These are phyloP conservation scores for Hondaea fermentalgiana DNA, from an alignment of 108 stramenopile genomes.

Conservation along the genomic window DNA sequence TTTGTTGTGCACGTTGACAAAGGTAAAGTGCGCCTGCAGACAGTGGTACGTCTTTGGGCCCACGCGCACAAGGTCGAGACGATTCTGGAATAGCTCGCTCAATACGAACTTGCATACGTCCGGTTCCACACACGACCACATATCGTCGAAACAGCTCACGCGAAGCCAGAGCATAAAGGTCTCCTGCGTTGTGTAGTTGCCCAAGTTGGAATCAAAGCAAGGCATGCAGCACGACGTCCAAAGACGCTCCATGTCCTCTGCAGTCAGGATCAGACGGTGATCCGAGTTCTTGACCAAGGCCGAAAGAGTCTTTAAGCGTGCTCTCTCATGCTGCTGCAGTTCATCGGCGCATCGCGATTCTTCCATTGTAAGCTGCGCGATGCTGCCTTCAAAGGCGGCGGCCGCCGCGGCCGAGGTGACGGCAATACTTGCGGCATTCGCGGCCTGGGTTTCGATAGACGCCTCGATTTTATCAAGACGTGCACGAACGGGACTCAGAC, in stretches of 20 bases:
- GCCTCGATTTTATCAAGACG: background rate
- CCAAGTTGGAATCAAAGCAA: background rate
- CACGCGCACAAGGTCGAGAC: background rate
- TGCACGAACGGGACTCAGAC: background rate
- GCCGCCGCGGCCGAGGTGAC: background rate
- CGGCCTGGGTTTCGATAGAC: background rate
- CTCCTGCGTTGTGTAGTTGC: conserved; percentile 15
- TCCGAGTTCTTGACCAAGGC: background rate
- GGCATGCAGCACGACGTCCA: conserved; percentile 17
- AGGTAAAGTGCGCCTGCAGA: background rate
- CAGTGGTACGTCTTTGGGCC: conserved; percentile 10
- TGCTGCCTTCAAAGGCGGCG: background rate
- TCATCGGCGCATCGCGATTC: background rate
- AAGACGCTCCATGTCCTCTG: background rate
- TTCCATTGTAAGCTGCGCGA: background rate
- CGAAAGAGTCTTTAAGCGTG: background rate
- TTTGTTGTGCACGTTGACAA: background rate
- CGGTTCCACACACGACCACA: background rate
- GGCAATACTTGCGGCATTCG: background rate
- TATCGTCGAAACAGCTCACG: background rate
- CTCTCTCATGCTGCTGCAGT: background rate
- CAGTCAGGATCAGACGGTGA: background rate
- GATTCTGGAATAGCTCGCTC: background rate
- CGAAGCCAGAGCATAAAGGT: conserved; percentile 16
- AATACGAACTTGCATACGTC: background rate